phyloP scores from a whole-genome alignment of 2,329 filamentous ascomycete species.

The Fusarium solani-melongenae region DNA sequence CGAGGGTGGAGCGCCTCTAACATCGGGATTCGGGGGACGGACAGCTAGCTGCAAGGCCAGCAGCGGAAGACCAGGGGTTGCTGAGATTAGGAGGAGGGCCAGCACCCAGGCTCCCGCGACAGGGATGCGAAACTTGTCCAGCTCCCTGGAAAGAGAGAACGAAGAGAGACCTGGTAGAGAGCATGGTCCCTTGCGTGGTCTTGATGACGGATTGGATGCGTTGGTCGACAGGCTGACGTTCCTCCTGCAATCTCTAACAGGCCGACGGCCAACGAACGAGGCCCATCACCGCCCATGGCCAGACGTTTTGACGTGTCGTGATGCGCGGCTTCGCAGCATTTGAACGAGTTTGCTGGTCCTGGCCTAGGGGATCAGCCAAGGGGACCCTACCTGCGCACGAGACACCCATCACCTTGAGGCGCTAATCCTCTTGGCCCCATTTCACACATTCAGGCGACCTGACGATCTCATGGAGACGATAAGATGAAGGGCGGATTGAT shows the following conservation, averaged over 20 bases:
- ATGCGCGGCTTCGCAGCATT: constrained; percentile 12
- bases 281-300: neutral
- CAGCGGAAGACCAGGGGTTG: constrained; percentile 29
- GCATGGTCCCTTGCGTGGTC: neutral
- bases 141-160: constrained; percentile 8
- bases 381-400: constrained; percentile 30
- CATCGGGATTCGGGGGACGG: constrained; percentile 3
- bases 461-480: constrained; percentile 29
- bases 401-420: constrained; percentile 25
- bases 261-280: neutral
- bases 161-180: neutral
- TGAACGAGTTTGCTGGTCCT: constrained; percentile 25
- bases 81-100: constrained; percentile 38
- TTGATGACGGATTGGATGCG: constrained; percentile 14
- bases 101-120: constrained; percentile 26
- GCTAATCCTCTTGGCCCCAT: constrained; percentile 34
- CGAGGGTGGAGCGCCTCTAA: constrained; percentile 22
- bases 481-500: constrained; percentile 29
- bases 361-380: constrained; percentile 31
- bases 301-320: neutral
- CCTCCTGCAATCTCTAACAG: constrained; percentile 24
- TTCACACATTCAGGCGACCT: constrained; percentile 17
- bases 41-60: constrained; percentile 13
- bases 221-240: constrained; percentile 19
- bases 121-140: constrained; percentile 39